Evolutionary conservation across 768 basidiomycete genomes (phyloP).

Genomic region (Mycena rebaudengoi): DNA sequence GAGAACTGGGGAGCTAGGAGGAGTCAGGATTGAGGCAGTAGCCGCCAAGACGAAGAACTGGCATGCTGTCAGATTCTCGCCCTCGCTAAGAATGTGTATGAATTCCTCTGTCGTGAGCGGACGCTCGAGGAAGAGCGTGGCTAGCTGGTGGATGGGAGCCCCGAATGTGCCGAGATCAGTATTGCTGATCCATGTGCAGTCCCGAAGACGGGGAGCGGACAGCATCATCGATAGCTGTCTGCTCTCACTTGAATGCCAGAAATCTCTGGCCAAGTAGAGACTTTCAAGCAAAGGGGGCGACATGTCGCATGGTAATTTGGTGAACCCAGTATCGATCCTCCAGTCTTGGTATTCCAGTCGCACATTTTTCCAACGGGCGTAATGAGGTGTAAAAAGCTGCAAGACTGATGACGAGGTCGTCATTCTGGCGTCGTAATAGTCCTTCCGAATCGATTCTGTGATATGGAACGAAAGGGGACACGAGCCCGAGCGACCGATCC

Average conservation of each 20-base stretch:
- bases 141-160: slow-evolving; percentile 39
- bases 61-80: slow-evolving; percentile 15
- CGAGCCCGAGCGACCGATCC: slow-evolving; percentile 36
- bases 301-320: slow-evolving; percentile 16
- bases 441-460: slow-evolving; percentile 19
- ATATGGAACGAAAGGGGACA: slow-evolving; percentile 36
- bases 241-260: slow-evolving; percentile 26
- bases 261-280: slow-evolving; percentile 32
- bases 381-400: slow-evolving; percentile 35
- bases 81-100: slow-evolving; percentile 30
- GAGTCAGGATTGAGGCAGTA: not conserved
- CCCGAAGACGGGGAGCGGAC: slow-evolving; percentile 34
- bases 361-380: slow-evolving; percentile 34
- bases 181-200: slow-evolving; percentile 32
- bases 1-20: not conserved
- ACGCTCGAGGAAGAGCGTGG: slow-evolving; percentile 33
- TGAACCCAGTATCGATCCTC: slow-evolving; percentile 29
- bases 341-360: slow-evolving; percentile 33
- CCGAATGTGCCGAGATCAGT: slow-evolving; percentile 25
- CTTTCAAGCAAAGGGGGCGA: slow-evolving; percentile 35
- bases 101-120: slow-evolving; percentile 29
- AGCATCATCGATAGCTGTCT: slow-evolving; percentile 31
- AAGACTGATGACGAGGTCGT: slow-evolving; percentile 26
- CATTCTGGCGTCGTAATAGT: slow-evolving; percentile 8
- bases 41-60: slow-evolving; percentile 26